Evolutionary conservation across 441 rosid genomes (phyloP), one percentile per base, ranked within the genome.

Genomic region (Monsonia emarginata): DNA sequence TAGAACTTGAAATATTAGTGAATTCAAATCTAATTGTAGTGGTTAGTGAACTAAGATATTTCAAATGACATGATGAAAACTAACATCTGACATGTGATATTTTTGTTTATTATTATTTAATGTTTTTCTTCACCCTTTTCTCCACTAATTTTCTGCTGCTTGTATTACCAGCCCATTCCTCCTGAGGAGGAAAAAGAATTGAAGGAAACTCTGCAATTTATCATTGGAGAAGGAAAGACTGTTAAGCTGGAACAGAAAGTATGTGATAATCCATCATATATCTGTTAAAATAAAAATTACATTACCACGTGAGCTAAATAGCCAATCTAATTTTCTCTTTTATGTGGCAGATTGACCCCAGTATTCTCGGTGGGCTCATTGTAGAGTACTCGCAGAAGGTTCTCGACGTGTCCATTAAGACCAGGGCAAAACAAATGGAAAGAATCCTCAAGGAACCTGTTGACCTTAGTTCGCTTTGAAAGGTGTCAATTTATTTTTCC

Each of bases 391-490:
- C 64, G 9, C 86, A 79, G 73, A 88, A 90, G 92, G 86, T 93
- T 74, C 83, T 93, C 72, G 98, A 93, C 76, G 84, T 93, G 98
- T 93, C 97, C 60, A 93, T 93, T 64, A 84, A 54, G 86, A 87
- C 97, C 1, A 86, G 97, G 74, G 96, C 95, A 26, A 76, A 69
- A 65, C 94, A 88, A 81, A 93, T 90, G 97, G 96, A 93, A 85
- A 85, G 97, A 82, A 85, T 86, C 73, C 80, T 93, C 73, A 86
- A 88, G 11, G 90, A 88, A 70, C 92, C 96, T 52, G 42, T 72
- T 10, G 75, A 82, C 69, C 0, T 80, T 32, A 81, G 52, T 67
- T 54, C 44, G 67, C 64, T 85, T 68, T 88, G 74, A 82, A 74
- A 46, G 65, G 54, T 66, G 70, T 54, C 32, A 24, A 21, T 50